Evolutionary conservation across 805 yeast species (phyloP).

Genomic region (Starmerella stigmatis): DNA sequence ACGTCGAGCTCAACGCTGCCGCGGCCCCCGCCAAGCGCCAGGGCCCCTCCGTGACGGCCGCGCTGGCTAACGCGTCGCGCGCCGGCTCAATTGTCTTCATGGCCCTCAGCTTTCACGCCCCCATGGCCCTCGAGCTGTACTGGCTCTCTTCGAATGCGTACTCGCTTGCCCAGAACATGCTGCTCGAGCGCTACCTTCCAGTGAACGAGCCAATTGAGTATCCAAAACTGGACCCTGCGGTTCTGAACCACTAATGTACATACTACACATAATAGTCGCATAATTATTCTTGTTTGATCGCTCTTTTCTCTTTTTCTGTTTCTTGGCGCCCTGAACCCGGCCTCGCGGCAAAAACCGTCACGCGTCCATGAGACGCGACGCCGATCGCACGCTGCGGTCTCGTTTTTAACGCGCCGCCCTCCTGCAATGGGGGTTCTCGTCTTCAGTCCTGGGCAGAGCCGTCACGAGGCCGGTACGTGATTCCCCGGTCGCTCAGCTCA

Average conservation of each 20-base stretch:
- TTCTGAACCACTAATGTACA: conserved; percentile 4
- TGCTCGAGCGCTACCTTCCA: conserved; percentile 59
- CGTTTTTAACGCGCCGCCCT: too few species aligned
- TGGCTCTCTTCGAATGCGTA: conserved; percentile 81
- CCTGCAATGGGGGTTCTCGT: too few species aligned
- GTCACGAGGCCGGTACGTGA: conserved; percentile 86
- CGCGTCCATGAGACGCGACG: too few species aligned
- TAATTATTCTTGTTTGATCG: background rate
- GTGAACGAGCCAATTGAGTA: conserved; percentile 38
- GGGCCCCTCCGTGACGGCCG: conserved; percentile 26
- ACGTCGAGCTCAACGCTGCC: conserved; percentile 77
- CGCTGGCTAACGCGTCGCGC: conserved; percentile 58
- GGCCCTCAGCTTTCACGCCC: conserved; percentile 79
- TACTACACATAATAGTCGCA: background rate
- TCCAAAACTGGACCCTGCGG: conserved; percentile 10
- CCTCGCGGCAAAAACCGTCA: too few species aligned
- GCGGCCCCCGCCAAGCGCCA: conserved; percentile 29
- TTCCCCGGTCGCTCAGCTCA: conserved; percentile 61
- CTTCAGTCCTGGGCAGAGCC: conserved; percentile 44
- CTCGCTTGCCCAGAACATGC: conserved; percentile 64
- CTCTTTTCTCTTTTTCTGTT: too few species aligned
- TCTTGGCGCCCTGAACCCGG: too few species aligned
- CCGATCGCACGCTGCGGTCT: too few species aligned
- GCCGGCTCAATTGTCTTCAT: conserved; percentile 68
- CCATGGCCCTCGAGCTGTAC: conserved; percentile 69